Evolutionary conservation across 192 early-diverging fungal genomes (phyloP), one percentile per base, ranked within the genome.

Genomic region (Backusella parvicylindrica): DNA sequence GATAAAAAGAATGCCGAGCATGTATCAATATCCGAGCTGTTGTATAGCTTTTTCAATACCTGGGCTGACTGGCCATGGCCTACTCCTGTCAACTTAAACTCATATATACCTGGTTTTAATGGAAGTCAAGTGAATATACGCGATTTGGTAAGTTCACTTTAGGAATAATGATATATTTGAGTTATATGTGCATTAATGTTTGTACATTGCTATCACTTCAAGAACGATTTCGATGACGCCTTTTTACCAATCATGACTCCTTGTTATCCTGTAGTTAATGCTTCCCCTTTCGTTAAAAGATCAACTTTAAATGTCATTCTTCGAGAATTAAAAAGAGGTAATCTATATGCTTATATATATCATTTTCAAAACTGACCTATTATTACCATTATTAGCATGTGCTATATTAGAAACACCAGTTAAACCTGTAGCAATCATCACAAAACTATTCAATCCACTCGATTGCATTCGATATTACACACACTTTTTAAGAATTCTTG

Each of bases 41-140:
- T 81, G 15, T 38, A 28, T 9, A 7, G n/a, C 3, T 81, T 81
- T n/a, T 81, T 81, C 32, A 32, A 56, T 6, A 56, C 41, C 2
- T 81, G 79, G 79, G 2, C 65, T 6, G 8, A 69, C 15, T 81
- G 79, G 79, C 50, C 66, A 6, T 81, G 79, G 79, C 71, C 70
- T 28, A 37, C 31, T 2, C 79, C 79, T 18, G 72, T 81, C 0
- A 49, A 68, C 6, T 30, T 81, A 21, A 73, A 72, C 3, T 35
- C 73, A 3, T 12, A 37, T 12, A 49, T 75, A 30, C 75, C 72
- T 60, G 50, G 63, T n/a, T 2, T 28, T 15, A n/a, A 73, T 50
- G 77, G 72, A 4, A 37, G 21, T 21, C 37, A n/a, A 9, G 53
- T 28, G 3, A 60, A 28, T 60, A 23, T 60, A 26, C 21, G 23